These are phyloP conservation scores for Paraphaeosphaeria sporulosa DNA, from an alignment of 2,329 filamentous ascomycete genomes.

Conservation along the genomic window DNA sequence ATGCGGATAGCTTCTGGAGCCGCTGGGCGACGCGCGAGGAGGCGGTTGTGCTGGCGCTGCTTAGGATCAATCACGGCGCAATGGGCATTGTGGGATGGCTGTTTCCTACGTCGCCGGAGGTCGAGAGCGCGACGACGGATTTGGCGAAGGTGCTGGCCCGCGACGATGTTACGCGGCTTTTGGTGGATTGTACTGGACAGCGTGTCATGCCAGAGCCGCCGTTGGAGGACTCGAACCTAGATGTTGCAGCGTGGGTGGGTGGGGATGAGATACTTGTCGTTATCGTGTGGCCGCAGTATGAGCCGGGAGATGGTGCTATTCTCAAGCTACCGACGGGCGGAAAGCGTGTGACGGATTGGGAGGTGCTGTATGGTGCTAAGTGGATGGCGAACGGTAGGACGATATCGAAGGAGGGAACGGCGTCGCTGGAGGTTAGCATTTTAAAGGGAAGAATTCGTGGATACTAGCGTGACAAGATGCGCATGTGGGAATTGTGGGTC, in stretches of 20 bases:
- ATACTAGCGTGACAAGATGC: neutral
- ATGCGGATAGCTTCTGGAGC: constrained; percentile 56
- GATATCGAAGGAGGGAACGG: neutral
- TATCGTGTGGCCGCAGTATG: constrained; percentile 49
- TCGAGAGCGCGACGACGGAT: constrained; percentile 43
- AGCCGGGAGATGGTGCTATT: neutral
- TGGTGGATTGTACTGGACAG: constrained; percentile 44
- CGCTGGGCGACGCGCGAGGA: constrained; percentile 56
- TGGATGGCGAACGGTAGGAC: neutral
- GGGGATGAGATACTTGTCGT: constrained; percentile 49
- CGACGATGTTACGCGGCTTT: constrained; percentile 42
- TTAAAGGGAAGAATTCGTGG: neutral
- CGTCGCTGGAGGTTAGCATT: neutral
- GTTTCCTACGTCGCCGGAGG: constrained; percentile 52
- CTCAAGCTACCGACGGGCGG: neutral
- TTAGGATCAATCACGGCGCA: constrained; percentile 59
- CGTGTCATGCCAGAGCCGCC: constrained; percentile 17
- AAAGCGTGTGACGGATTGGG: neutral
- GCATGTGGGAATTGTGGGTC: neutral
- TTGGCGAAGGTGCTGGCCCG: constrained; percentile 52
- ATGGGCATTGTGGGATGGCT: constrained; percentile 60
- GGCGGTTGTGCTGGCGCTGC: constrained; percentile 57
- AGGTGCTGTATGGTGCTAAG: constrained; percentile 1
- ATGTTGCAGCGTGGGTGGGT: constrained; percentile 54
- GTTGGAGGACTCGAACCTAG: constrained; percentile 33